phyloP scores from a whole-genome alignment of 768 basidiomycete species.

The Flagelloscypha sp. region DNA sequence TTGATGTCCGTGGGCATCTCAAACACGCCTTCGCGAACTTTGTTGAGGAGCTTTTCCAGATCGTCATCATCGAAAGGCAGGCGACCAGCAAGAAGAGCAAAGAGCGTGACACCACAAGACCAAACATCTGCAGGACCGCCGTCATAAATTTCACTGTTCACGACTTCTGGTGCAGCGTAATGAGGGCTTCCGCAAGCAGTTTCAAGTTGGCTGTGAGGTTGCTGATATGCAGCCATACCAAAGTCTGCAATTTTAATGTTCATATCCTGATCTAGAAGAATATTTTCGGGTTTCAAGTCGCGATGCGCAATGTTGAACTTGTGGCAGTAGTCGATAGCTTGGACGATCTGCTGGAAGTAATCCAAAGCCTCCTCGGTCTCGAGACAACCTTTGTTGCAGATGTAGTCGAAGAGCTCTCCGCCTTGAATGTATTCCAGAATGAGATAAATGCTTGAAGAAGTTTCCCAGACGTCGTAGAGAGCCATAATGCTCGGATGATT shows the following conservation, averaged over 20 bases:
- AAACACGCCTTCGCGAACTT: conserved; percentile 67
- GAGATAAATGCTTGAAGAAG: conserved; percentile 78
- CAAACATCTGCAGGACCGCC: conserved; percentile 90
- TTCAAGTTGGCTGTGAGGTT: conserved; percentile 49
- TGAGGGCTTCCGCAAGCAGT: conserved; percentile 94
- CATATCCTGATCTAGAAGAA: conserved; percentile 72
- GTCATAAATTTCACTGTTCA: conserved; percentile 75
- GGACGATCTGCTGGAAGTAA: conserved; percentile 92
- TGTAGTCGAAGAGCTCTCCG: conserved; percentile 90
- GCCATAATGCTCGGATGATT: conserved; percentile 93
- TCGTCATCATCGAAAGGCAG: conserved; percentile 95
- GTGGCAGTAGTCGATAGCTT: conserved; percentile 87
- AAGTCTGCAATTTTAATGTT: conserved; percentile 96
- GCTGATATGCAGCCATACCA: conserved; percentile 95
- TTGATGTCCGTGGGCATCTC: conserved; percentile 69
- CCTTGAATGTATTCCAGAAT: conserved; percentile 93
- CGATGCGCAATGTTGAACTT: conserved; percentile 92
- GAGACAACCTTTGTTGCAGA: conserved; percentile 71
- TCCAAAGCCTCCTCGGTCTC: conserved; percentile 63
- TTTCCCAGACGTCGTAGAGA: conserved; percentile 97
- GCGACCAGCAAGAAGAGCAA: conserved; percentile 75
- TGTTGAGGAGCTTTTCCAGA: conserved; percentile 64
- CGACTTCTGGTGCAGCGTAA: conserved; percentile 90
- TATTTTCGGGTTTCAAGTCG: conserved; percentile 91
- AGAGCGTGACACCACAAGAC: conserved; percentile 94